Percentiles rank a stretch among this genome's conserved stretches.
Conservation (phyloP, 139 green algal genomes). For the Dunaliella sp. region DNA sequence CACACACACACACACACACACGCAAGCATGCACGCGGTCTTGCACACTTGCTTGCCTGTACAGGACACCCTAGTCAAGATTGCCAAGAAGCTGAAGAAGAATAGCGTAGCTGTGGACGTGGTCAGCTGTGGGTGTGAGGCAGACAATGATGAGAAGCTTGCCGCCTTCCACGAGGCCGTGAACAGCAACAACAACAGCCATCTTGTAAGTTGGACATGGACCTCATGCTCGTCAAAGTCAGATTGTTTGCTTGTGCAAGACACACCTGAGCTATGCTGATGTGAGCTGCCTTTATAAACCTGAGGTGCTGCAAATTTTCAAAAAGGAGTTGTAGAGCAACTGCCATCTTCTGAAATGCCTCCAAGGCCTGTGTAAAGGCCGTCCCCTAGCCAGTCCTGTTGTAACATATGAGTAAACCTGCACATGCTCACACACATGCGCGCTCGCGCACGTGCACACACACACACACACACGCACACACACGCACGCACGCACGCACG, state of each 20-base stretch:
- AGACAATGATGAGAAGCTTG: slow-evolving; percentile 88
- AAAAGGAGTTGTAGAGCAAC: too few relatives aligned
- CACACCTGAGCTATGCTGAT: too few relatives aligned
- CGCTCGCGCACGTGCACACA: too few relatives aligned
- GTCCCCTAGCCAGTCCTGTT: too few relatives aligned
- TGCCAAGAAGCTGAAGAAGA: slow-evolving; percentile 99
- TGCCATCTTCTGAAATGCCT: too few relatives aligned
- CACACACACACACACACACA: background rate
- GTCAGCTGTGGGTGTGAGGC: slow-evolving; percentile 82
- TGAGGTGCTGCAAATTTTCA: too few relatives aligned
- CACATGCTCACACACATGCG: too few relatives aligned
- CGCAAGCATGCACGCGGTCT: background rate
- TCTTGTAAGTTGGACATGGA: slow-evolving; percentile 51
- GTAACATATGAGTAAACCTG: too few relatives aligned
- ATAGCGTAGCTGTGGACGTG: slow-evolving; percentile 98
- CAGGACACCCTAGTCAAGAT: slow-evolving; percentile 92
- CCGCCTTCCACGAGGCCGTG: slow-evolving; percentile 88
- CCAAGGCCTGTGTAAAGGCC: too few relatives aligned
- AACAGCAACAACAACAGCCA: slow-evolving; percentile 94
- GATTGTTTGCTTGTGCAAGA: too few relatives aligned
- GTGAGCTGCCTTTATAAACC: too few relatives aligned
- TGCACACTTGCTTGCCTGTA: background rate
- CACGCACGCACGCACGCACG: background rate
- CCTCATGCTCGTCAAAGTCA: too few relatives aligned
- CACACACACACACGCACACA: background rate